Conservation (phyloP, 768 basidiomycete species). For the Tubosaeta sp. region DNA sequence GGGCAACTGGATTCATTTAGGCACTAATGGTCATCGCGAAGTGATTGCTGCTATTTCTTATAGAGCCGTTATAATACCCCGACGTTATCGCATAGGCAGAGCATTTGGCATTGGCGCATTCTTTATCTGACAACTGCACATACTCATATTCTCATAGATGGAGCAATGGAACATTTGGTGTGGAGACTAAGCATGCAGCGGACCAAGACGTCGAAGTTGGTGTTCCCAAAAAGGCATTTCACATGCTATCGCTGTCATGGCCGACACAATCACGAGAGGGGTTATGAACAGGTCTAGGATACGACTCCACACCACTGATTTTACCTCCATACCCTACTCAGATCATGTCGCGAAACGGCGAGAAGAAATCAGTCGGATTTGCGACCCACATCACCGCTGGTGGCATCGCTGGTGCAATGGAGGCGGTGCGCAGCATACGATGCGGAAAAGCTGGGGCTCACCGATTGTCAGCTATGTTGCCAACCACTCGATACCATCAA, state of each 20-base stretch:
- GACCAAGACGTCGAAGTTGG: conserved; percentile 15
- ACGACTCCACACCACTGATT: neutral
- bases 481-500: conserved; percentile 99
- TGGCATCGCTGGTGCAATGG: conserved; percentile 89
- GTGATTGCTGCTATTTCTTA: conserved; percentile 1
- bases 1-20: conserved; percentile 6
- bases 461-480: conserved; percentile 55
- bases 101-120: conserved; percentile 11
- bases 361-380: conserved; percentile 77
- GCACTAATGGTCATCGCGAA: conserved; percentile 8
- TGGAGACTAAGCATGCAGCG: conserved; percentile 1
- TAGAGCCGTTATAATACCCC: conserved; percentile 21
- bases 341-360: conserved; percentile 50
- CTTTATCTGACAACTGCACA: conserved; percentile 3
- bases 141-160: conserved; percentile 1
- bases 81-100: conserved; percentile 8
- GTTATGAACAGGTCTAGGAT: neutral
- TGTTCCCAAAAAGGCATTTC: conserved; percentile 22
- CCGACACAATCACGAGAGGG: conserved; percentile 14
- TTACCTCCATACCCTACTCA: neutral
- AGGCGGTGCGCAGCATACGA: conserved; percentile 57
- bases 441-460: neutral
- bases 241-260: conserved; percentile 27
- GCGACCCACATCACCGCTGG: conserved; percentile 92
- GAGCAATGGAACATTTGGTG: conserved; percentile 4